Evolutionary conservation across 169 alveolate genomes (phyloP), one percentile per base, ranked within the genome.

Genomic region (Plasmodium coatneyi): DNA sequence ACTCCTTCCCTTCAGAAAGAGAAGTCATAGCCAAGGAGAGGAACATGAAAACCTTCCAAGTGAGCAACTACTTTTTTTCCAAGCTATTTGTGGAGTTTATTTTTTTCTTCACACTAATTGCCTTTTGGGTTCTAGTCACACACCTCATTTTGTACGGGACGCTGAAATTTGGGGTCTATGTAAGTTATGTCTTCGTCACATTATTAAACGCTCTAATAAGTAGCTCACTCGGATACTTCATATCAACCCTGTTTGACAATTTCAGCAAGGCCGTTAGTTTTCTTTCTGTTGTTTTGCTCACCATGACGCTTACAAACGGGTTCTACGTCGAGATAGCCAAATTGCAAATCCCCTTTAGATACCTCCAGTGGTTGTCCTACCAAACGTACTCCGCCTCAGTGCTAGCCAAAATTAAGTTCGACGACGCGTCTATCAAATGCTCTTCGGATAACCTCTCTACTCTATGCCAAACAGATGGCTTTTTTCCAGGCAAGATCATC

Each of bases 1-100:
- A 83, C 66, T 82, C 96, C 14, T 92, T 95, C 72, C 96, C 96
- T 5, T 92, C 95, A 1, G 95, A 92, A 52, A 82, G 96, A 46
- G 95, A 78, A 30, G 95, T 92, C 52, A 83, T 83, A 30, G 92
- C 96, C 5, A 83, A 71, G 41, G 96, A 91, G 60, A 81, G 96
- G 43, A 89, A 91, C 80, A 70, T 91, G 79, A 80, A 84, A 49
- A 89, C 94, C 12, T 95, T 52, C 81, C 80, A 87, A 49, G 87
- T 92, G 49, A 89, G 95, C 36, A 71, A 84, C 28, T 95, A 92
- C 34, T 92, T 95, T 30, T 56, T 87, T 25, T 94, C 96, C 5
- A 70, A 80, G 10, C 36, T 92, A 5, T 46, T 80, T 14, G 82
- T 90, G 7, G 96, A 95, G 34, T 90, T 95, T 46, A 76, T 86